Evolutionary conservation across 257 asterid species (phyloP), one percentile per base, ranked within the genome.

Genomic region (Fraxinus americana): DNA sequence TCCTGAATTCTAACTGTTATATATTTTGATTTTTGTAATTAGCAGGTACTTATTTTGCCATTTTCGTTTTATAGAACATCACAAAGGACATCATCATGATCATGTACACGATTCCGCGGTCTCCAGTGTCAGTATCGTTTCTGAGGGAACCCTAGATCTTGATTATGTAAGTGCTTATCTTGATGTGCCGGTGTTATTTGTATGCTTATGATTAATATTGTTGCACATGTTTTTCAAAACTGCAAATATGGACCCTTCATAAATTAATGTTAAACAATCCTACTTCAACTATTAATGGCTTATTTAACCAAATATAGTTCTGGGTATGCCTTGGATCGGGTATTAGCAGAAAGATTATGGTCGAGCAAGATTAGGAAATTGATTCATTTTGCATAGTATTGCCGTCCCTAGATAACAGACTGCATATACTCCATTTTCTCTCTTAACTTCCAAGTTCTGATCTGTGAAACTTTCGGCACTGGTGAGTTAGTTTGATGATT

Each of bases 41-140:
- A 23, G 27, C 16, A 63, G 69, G 34, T 25, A 4, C 34, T 63
- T 25, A 61, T 38, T 23, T 41, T 72, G 67, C 25, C 21, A 34
- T 80, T 48, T 45, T 75, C 50, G 17, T 81, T 27, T 54, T 54
- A 67, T 57, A 90, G 97, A 83, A 57, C 97, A 94, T 82, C 91
- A 86, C 83, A 86, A 88, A 77, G 90, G 90, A 70, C 92, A 89
- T 80, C 92, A 86, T 78, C 95, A 90, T 67, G 85, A 91, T 80
- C 98, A 93, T 48, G 82, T 74, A 27, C 99, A 93, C 21, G 98
- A 93, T 80, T 93, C 98, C 17, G 91, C 94, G 4, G 98, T 95
- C 77, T 74, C 97, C 84, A 95, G 99, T 65, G 94, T 95, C 82
- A 93, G 99, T 79, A 90, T 95, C 71, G 96, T 95, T 72, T 89